phyloP scores from a whole-genome alignment of 192 early-diverging fungal species.

The Lobosporangium transversale region DNA sequence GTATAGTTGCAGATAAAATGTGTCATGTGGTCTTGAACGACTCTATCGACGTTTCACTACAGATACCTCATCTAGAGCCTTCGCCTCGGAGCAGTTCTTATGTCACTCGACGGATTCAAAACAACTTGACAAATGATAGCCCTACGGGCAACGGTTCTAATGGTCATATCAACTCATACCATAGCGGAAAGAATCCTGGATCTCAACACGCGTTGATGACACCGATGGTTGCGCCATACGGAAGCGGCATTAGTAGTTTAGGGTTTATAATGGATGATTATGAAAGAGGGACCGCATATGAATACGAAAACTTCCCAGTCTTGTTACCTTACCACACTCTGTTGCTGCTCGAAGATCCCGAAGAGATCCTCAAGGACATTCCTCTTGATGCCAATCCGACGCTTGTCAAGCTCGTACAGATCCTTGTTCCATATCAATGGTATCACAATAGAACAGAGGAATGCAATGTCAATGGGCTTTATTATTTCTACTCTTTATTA shows the following conservation, averaged over 20 bases:
- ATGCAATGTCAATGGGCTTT: neutral
- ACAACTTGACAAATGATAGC: conserved; percentile 4
- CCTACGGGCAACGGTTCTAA: conserved; percentile 9
- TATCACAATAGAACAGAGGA: conserved; percentile 23
- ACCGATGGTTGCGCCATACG: conserved; percentile 25
- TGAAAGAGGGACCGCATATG: conserved; percentile 57
- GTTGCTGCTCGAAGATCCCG: conserved; percentile 84
- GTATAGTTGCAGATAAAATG: conserved; percentile 57
- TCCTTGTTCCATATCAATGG: conserved; percentile 85
- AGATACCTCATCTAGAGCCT: conserved; percentile 62
- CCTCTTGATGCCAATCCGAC: conserved; percentile 86
- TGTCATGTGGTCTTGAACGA: conserved; percentile 80
- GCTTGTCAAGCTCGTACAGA: conserved; percentile 88
- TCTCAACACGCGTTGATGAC: conserved; percentile 46
- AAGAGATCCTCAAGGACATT: conserved; percentile 79
- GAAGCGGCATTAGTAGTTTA: conserved; percentile 29
- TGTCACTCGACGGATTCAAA: conserved; percentile 24
- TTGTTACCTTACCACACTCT: conserved; percentile 91
- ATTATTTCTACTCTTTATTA: neutral
- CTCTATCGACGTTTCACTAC: conserved; percentile 79
- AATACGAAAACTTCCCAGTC: conserved; percentile 75
- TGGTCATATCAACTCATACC: neutral
- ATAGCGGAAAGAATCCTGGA: conserved; percentile 2
- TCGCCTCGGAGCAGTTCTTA: conserved; percentile 23
- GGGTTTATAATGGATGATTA: conserved; percentile 49